Percentiles rank a stretch among this genome's conserved stretches.
Conservation (phyloP, 2,329 filamentous ascomycete genomes). For the Lachnellula cervina region DNA sequence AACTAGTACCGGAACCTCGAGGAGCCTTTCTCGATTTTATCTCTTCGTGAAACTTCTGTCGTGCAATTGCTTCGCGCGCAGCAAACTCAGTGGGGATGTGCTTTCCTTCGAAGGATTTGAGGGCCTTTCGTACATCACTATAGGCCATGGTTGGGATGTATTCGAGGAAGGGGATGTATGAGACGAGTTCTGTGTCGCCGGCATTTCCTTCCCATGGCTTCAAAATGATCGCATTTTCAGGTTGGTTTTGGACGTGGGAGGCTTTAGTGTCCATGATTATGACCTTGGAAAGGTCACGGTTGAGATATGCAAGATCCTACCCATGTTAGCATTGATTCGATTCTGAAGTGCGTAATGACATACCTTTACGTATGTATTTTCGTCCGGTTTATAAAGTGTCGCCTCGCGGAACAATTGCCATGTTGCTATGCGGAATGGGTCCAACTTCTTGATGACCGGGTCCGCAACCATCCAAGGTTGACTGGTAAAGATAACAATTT, state of each 20-base stretch:
- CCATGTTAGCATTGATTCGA: constrained; percentile 20
- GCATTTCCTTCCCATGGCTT: constrained; percentile 84
- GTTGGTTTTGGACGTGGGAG: constrained; percentile 78
- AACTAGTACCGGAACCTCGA: constrained; percentile 58
- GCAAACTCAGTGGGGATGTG: constrained; percentile 89
- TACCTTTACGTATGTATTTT: constrained; percentile 86
- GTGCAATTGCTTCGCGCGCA: constrained; percentile 76
- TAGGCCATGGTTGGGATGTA: constrained; percentile 94
- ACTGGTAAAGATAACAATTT: constrained; percentile 91
- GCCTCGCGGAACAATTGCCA: constrained; percentile 94
- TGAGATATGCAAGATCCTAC: constrained; percentile 93
- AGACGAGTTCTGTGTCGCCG: constrained; percentile 80
- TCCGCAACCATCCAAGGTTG: constrained; percentile 81
- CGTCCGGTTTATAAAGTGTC: constrained; percentile 88
- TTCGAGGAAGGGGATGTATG: constrained; percentile 92
- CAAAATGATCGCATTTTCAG: constrained; percentile 92
- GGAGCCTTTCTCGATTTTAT: constrained; percentile 62
- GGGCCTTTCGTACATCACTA: constrained; percentile 75
- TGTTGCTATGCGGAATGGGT: constrained; percentile 91
- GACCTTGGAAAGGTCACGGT: constrained; percentile 91
- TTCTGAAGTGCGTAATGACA: constrained; percentile 16
- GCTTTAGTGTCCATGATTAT: constrained; percentile 88
- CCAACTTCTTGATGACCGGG: constrained; percentile 84
- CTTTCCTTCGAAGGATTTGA: constrained; percentile 85
- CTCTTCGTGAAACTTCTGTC: constrained; percentile 79